These are phyloP conservation scores for Leucosporidium scottii DNA, from an alignment of 768 basidiomycete species.

Conservation along the genomic window DNA sequence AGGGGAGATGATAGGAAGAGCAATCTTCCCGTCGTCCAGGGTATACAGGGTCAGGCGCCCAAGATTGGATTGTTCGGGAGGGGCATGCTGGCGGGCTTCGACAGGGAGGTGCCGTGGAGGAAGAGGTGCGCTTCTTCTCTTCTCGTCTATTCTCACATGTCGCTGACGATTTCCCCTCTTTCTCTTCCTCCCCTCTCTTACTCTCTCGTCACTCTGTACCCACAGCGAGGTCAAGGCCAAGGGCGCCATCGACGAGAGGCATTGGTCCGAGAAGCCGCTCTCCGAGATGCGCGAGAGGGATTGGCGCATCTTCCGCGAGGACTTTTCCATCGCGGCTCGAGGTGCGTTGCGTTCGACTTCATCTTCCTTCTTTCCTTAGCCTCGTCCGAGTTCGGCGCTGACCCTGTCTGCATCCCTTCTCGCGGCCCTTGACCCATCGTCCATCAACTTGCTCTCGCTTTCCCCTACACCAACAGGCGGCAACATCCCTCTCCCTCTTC, in stretches of 20 bases:
- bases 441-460: not conserved
- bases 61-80: conserved; percentile 24
- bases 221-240: conserved; percentile 70
- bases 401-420: not conserved
- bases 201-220: not conserved
- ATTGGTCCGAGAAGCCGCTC: conserved; percentile 93
- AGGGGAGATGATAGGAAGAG: not conserved
- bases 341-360: conserved; percentile 49
- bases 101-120: not conserved
- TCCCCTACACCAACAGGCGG: conserved; percentile 55
- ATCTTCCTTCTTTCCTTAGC: not conserved
- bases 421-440: no score
- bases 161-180: no score
- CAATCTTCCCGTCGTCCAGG: not conserved
- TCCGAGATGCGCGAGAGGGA: conserved; percentile 93
- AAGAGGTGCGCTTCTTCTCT: not conserved
- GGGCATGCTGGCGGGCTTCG: conserved; percentile 14
- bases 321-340: conserved; percentile 89
- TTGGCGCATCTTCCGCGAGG: conserved; percentile 98
- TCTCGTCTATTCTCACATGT: no score
- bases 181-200: no score
- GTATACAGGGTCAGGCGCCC: conserved; percentile 24
- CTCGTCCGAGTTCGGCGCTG: not conserved
- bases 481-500: conserved; percentile 82
- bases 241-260: conserved; percentile 79